phyloP scores from a whole-genome alignment of 257 asterid species.

The Fraxinus pennsylvanica region DNA sequence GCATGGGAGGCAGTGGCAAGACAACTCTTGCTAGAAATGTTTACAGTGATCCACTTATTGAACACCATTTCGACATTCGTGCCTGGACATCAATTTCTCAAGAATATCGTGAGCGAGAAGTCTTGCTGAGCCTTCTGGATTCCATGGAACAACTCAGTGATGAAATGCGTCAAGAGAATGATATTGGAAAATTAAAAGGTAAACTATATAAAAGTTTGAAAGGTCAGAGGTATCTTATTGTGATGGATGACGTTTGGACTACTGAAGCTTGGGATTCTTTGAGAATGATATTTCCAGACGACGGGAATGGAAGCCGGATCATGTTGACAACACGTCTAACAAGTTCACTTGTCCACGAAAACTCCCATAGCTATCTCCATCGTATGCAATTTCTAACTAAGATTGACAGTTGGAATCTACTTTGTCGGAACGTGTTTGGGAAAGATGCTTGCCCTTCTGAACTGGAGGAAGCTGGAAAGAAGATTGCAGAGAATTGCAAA shows the following conservation, averaged over 20 bases:
- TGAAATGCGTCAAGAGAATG: too few relatives aligned
- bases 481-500: constrained; percentile 14
- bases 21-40: not conserved
- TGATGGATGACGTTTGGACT: constrained; percentile 25
- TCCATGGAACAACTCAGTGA: not conserved
- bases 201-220: constrained; percentile 21
- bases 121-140: constrained; percentile 5
- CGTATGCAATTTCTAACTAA: not conserved
- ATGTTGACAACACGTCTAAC: constrained; percentile 13
- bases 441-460: constrained; percentile 10
- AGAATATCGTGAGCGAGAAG: too few relatives aligned
- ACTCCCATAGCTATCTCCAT: not conserved
- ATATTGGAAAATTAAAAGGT: too few relatives aligned
- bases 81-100: not conserved
- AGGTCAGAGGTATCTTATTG: constrained; percentile 12
- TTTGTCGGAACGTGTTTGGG: constrained; percentile 13
- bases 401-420: constrained; percentile 22
- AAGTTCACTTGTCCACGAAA: not conserved
- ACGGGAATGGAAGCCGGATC: constrained; percentile 22
- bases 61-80: not conserved
- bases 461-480: constrained; percentile 13
- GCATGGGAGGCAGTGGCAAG: not conserved
- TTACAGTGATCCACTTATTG: not conserved
- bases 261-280: constrained; percentile 5
- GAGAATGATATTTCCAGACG: constrained; percentile 10